Evolutionary conservation across 2,329 filamentous ascomycete genomes (phyloP), one percentile per base, ranked within the genome.

Genomic region (Fusarium transvaalense): DNA sequence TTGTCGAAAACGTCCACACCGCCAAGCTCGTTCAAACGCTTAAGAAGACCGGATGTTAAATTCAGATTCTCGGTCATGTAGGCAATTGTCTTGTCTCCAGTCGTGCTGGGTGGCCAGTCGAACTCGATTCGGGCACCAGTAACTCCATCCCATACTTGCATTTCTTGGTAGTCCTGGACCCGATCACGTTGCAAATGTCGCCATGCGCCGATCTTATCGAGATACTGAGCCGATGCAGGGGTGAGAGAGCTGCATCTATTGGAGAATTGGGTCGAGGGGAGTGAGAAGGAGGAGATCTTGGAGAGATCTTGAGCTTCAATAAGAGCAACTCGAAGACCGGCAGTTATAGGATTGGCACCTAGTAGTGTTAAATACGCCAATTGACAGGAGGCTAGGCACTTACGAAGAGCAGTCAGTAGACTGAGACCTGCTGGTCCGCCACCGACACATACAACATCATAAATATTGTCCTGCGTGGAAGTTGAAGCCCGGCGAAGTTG

Each of bases 91-190:
- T 84, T 86, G 76, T 82, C 81, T 77, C 63, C 69, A 74, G 84
- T 82, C 37, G 82, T 77, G 42, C 76, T 78, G 7, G 81, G 81
- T 23, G 80, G 80, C 91, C 90, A 92, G 80, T 96, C 92, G 78
- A 99, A 99, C 71, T 93, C 91, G 77, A 99, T 96, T 72, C 90
- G 88, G 35, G 94, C 92, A 61, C 89, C 94, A 39, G 92, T 92
- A 58, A 97, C 88, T 66, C 95, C 97, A 78, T 99, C 96, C 96
- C 97, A 99, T 32, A 98, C 96, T 78, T 97, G 92, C 96, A 99
- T 99, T 74, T 95, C 92, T 62, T 97, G 90, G 79, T 97, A 99
- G 1, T 90, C 87, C 81, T 97, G 94, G 34, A 96, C 88, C 32
- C 96, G 89, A 8, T 88, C 83, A 41, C 84, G 82, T 71, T 92